phyloP scores from a whole-genome alignment of 805 yeast genomes.

The Clavispora phyllophila region DNA sequence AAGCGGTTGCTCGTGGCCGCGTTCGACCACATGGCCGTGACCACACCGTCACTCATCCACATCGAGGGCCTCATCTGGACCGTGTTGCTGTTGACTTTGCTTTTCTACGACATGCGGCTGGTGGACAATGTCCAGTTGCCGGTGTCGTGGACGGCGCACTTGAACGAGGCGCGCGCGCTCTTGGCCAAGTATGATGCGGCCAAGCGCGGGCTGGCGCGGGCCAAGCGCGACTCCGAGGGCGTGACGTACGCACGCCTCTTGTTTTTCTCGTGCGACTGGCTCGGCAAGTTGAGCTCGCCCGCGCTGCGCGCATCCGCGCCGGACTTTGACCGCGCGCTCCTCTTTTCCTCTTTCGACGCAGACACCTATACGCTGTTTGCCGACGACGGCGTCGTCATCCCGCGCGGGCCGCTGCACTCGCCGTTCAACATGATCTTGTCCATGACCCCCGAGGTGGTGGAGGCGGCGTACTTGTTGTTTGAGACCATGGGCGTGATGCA shows the following conservation, averaged over 20 bases:
- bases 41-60: conserved; percentile 15
- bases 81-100: conserved; percentile 20
- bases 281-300: conserved; percentile 13
- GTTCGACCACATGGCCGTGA: conserved; percentile 13
- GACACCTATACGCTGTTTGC: conserved; percentile 4
- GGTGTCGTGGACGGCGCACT: conserved; percentile 22
- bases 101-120: conserved; percentile 17
- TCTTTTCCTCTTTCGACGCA: conserved; percentile 4
- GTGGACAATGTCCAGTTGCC: conserved; percentile 11
- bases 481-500: conserved; percentile 5
- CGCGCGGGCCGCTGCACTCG: conserved; percentile 7
- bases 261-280: conserved; percentile 17
- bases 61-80: conserved; percentile 24
- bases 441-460: conserved; percentile 9
- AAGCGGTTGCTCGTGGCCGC: conserved; percentile 16
- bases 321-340: conserved; percentile 9
- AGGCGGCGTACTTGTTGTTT: conserved; percentile 8
- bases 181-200: conserved; percentile 18
- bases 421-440: conserved; percentile 14
- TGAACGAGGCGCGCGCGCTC: conserved; percentile 23
- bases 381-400: conserved; percentile 10
- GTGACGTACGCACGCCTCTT: conserved; percentile 14
- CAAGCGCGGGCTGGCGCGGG: conserved; percentile 9
- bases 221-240: conserved; percentile 16
- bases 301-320: conserved; percentile 4